These are phyloP conservation scores for Dissophora globulifera DNA, from an alignment of 192 early-diverging fungal species.

Conservation along the genomic window DNA sequence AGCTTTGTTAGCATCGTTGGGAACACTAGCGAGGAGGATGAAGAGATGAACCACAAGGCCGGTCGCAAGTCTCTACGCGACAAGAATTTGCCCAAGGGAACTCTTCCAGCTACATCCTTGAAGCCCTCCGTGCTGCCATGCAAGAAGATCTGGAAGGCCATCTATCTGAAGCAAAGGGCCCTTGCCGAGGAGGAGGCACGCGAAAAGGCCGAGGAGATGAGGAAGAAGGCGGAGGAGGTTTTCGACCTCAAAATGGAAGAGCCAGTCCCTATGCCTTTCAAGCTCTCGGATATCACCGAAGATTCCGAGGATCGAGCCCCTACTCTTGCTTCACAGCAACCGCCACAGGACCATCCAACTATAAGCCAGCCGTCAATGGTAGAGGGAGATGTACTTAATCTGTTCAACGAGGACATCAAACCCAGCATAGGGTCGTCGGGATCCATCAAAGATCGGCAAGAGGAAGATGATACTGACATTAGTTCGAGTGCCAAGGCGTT, in stretches of 20 bases:
- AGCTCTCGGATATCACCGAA: too few species aligned
- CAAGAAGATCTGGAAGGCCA: constrained; percentile 50
- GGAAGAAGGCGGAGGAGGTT: constrained; percentile 50
- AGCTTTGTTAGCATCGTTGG: constrained; percentile 51
- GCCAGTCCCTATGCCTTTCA: too few species aligned
- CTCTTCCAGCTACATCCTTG: constrained; percentile 15
- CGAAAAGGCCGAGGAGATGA: constrained; percentile 48
- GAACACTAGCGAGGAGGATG: constrained; percentile 49
- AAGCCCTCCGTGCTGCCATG: constrained; percentile 41
- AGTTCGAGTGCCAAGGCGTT: background rate
- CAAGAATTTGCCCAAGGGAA: constrained; percentile 39
- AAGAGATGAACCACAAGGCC: constrained; percentile 5
- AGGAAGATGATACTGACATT: background rate
- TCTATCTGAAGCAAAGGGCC: constrained; percentile 46
- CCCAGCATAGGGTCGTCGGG: constrained; percentile 7
- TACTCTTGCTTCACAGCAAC: background rate
- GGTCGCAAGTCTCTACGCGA: constrained; percentile 18
- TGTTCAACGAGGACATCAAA: constrained; percentile 42
- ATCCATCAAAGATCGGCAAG: background rate
- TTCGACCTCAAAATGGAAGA: constrained; percentile 54
- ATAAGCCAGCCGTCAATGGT: constrained; percentile 29
- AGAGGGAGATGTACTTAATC: constrained; percentile 39
- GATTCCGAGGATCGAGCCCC: too few species aligned
- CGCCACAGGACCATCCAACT: too few species aligned
- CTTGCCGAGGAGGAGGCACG: constrained; percentile 40